Evolutionary conservation across 1,284 basidiomycete species (phyloP), one percentile per base, ranked within the genome.

Genomic region (Boletus semigastroideus): DNA sequence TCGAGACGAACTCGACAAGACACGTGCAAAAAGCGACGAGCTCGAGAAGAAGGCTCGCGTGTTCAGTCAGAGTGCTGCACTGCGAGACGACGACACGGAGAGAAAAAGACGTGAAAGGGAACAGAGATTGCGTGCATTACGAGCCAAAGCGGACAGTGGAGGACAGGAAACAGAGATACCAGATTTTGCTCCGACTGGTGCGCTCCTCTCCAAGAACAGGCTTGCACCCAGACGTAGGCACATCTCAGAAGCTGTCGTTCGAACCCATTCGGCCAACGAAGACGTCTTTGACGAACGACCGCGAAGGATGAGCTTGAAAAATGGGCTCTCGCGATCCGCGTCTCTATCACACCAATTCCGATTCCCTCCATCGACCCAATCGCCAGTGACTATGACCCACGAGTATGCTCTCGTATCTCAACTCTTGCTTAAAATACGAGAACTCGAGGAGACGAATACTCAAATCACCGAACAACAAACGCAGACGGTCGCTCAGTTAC

Each of bases 401-500:
- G 76, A 89, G 59, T 78, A 79, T 27, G 77, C 78, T 13, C 73
- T 92, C 47, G 78, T 93, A 14, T 74, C 82, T 1, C 85, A 90
- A 64, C 78, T 94, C 5, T 68, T 92, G 30, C 62, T 72, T n/a
- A 93, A 92, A 70, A 87, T 94, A 46, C 74, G 79, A 27, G 91
- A 94, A 64, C 74, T 94, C 0, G 87, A 92, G 63, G 76, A 86
- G 51, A 79, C 88, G 12, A 91, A 96, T 63, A 58, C 75, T 16
- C 76, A 80, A 56, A 90, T 95, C 55, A 72, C 83, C 41, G 73
- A 79, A 54, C 81, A 91, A 64, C 87, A 92, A 62, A 67, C 68
- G 1, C 78, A 80, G 54, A 87, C 89, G 1, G 73, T 78, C 14
- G 70, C 72, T 27, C 81, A 84, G 50, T 72, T 92, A 22, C 77